Evolutionary conservation across 2,329 filamentous ascomycete genomes (phyloP).

Genomic region (Aspergillus glaucus): DNA sequence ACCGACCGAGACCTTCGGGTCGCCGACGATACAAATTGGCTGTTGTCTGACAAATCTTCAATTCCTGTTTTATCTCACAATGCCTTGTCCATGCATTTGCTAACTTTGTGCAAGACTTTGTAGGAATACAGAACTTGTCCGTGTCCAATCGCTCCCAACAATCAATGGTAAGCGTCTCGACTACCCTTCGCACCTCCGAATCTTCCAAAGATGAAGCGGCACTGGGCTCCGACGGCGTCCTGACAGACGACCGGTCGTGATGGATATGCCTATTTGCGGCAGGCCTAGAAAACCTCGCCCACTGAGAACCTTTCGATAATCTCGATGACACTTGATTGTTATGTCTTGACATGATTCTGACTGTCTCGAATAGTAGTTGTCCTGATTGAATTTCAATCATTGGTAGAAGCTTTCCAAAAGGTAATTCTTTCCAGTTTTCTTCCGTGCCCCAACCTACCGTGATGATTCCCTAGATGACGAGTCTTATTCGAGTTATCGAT

Average conservation of each 20-base stretch:
- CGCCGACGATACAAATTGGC: slow-evolving; percentile 78
- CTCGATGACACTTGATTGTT: slow-evolving; percentile 1
- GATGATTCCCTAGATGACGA: slow-evolving; percentile 58
- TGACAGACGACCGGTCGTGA: slow-evolving; percentile 58
- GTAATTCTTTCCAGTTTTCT: too few relatives aligned
- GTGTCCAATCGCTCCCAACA: too few relatives aligned
- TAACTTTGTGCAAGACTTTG: neutral
- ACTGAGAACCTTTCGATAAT: slow-evolving; percentile 58
- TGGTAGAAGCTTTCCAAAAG: too few relatives aligned
- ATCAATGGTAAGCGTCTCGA: slow-evolving; percentile 19
- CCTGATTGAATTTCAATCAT: neutral
- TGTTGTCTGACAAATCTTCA: neutral
- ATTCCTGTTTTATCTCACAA: neutral
- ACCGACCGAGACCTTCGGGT: slow-evolving; percentile 72
- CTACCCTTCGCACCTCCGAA: slow-evolving; percentile 1
- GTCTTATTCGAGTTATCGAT: slow-evolving; percentile 59
- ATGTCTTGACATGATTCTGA: slow-evolving; percentile 22
- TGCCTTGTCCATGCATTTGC: neutral
- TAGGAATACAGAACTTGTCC: neutral
- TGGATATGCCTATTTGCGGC: slow-evolving; percentile 83
- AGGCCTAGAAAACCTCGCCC: slow-evolving; percentile 99
- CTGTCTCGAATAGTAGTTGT: slow-evolving; percentile 9
- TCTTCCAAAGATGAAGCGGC: slow-evolving; percentile 51
- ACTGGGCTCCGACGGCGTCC: slow-evolving; percentile 85
- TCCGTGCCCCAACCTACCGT: slow-evolving; percentile 20